Percentiles rank a stretch among this genome's conserved stretches.
Evolutionary conservation across 352 stramenopile genomes (phyloP).

Genomic region (Globisporangium canariense): DNA sequence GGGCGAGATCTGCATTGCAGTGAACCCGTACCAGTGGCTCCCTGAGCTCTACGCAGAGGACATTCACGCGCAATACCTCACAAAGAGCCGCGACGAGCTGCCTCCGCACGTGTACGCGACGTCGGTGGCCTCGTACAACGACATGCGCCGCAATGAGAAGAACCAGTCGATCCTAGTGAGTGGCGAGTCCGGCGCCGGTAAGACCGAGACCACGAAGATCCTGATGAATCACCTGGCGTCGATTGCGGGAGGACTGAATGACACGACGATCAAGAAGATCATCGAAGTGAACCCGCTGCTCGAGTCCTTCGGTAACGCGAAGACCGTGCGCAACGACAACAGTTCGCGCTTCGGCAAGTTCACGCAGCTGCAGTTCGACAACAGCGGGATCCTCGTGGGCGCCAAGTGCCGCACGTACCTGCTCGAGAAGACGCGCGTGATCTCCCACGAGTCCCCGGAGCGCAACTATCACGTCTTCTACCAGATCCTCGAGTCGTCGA

Average conservation of each 20-base stretch:
- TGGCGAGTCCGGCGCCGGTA: conserved; percentile 82
- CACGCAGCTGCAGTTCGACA: conserved; percentile 94
- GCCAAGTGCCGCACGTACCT: conserved; percentile 96
- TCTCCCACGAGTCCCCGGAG: conserved; percentile 91
- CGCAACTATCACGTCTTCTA: conserved; percentile 98
- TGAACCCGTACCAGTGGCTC: conserved; percentile 95
- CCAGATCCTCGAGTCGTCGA: conserved; percentile 41
- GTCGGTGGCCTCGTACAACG: conserved; percentile 64
- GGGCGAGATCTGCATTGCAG: conserved; percentile 95
- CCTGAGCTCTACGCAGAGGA: conserved; percentile 82
- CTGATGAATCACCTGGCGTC: conserved; percentile 86
- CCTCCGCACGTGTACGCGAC: conserved; percentile 71
- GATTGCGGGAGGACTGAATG: conserved; percentile 80
- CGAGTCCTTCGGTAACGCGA: conserved; percentile 98
- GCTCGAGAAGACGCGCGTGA: conserved; percentile 96
- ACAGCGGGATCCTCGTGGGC: conserved; percentile 60
- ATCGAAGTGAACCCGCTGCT: conserved; percentile 98
- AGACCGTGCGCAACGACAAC: conserved; percentile 97
- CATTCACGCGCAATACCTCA: conserved; percentile 63
- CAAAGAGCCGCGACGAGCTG: conserved; percentile 49
- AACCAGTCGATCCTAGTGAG: conserved; percentile 88
- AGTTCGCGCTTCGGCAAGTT: conserved; percentile 97
- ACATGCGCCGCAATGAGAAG: conserved; percentile 54
- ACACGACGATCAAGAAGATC: conserved; percentile 95
- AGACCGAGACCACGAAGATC: conserved; percentile 89